Base-by-base conservation (phyloP, 2,329 filamentous ascomycete genomes). In the Colletotrichum sansevieriae region DNA sequence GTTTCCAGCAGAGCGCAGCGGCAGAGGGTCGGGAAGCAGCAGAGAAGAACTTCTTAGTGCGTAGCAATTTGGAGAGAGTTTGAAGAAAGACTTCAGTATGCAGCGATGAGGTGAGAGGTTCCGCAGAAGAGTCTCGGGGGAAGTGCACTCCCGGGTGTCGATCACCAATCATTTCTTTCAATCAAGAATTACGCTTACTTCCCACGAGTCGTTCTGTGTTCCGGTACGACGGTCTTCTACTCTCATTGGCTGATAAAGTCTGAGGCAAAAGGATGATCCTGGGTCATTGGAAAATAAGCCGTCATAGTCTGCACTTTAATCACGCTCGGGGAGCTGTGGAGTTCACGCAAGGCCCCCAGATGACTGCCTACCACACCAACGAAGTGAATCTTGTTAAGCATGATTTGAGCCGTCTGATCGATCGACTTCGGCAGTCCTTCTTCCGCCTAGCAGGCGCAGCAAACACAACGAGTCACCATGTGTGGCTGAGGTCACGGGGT, bases 51-150 rank as follows among this genome's bases (percentile, higher is more conserved):
- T 46, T 25, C 22, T 12, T 25, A 10, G 13, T 1, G 13, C 41
- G 33, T 3, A 0, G 13, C 33, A 2, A 33, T 0, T 11, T 18
- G 12, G 29, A 33, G 7, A 52, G 29, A 52, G 33, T 52, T 52
- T 15, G 20, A 20, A 44, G 22, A 54, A 62, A 54, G 25, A 44
- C 35, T 54, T 33, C 22, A 20, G 35, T 13, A 25, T 37, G 46
- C 46, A 47, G 61, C 18, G 46, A 46, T 49, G 46, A 55, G 39
- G 49, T 49, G 20, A 65, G 29, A 52, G 22, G 22, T 54, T 49
- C 54, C 55, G 54, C 60, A 55, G 44, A 59, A 51, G 18, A 56
- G 55, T 56, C 18, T 37, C 55, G 33, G n/a, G 18, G 41, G 33
- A 39, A 44, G 33, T 15, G 33, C 20, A 33, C 54, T 37, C 44